Conservation (phyloP, 2,329 filamentous ascomycete species). For the Xylariaceae sp. region DNA sequence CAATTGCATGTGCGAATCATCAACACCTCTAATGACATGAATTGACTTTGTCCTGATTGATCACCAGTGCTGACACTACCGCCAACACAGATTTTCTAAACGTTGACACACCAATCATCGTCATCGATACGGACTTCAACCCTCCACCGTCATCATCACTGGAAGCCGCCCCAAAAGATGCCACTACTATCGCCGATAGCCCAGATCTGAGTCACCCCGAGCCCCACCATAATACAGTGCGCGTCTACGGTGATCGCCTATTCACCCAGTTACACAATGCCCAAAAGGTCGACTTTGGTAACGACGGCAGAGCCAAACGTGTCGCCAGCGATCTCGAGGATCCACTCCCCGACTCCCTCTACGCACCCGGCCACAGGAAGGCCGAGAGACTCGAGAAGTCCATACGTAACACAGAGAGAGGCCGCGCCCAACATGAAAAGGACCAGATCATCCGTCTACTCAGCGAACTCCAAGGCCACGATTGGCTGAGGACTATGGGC, state of each 20-base stretch:
- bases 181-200: constrained; percentile 37
- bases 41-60: too few species aligned
- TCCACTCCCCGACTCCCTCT: constrained; percentile 53
- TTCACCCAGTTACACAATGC: constrained; percentile 55
- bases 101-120: constrained; percentile 66
- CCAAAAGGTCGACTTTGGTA: constrained; percentile 53
- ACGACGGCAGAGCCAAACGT: constrained; percentile 45
- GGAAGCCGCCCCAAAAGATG: constrained; percentile 24
- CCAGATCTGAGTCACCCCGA: constrained; percentile 24
- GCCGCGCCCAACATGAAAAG: constrained; percentile 62
- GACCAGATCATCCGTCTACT: constrained; percentile 64
- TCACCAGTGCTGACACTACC: too few species aligned
- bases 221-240: constrained; percentile 39
- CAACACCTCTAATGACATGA: too few species aligned
- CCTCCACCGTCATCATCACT: too few species aligned
- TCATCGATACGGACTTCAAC: constrained; percentile 54
- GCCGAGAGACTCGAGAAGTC: constrained; percentile 59
- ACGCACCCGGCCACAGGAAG: constrained; percentile 52
- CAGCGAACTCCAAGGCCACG: constrained; percentile 81
- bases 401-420: constrained; percentile 61
- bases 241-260: constrained; percentile 52
- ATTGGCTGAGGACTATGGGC: constrained; percentile 91
- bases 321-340: constrained; percentile 43
- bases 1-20: too few species aligned
- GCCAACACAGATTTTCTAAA: constrained; percentile 62